Evolutionary conservation across 768 basidiomycete genomes (phyloP).

Genomic region (Tubosaeta sp.): DNA sequence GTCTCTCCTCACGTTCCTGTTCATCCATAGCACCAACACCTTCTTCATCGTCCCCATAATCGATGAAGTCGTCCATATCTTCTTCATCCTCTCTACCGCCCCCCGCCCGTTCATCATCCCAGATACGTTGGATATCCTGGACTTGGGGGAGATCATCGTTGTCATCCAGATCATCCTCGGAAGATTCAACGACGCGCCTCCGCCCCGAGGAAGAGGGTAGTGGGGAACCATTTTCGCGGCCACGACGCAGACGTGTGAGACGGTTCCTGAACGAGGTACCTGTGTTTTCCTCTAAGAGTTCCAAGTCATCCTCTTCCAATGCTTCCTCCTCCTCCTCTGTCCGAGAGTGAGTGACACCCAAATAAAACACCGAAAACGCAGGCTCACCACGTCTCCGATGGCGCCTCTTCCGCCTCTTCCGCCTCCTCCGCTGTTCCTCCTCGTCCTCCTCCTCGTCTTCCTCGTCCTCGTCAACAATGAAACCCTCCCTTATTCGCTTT

Average conservation of each 20-base stretch:
- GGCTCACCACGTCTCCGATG: slow-evolving; percentile 51
- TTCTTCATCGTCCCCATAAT: slow-evolving; percentile 76
- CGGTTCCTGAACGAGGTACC: slow-evolving; percentile 74
- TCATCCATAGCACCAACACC: slow-evolving; percentile 77
- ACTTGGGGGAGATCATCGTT: slow-evolving; percentile 50
- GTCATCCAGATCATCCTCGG: slow-evolving; percentile 68
- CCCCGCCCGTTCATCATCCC: slow-evolving; percentile 70
- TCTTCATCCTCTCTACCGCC: slow-evolving; percentile 50
- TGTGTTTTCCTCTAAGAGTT: slow-evolving; percentile 79
- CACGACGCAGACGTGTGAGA: slow-evolving; percentile 71
- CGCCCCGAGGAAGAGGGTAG: slow-evolving; percentile 58
- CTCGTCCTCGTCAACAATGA: slow-evolving; percentile 93
- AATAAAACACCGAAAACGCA: slow-evolving; percentile 6
- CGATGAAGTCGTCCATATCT: slow-evolving; percentile 72
- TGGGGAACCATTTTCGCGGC: slow-evolving; percentile 67
- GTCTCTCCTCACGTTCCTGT: slow-evolving; percentile 69
- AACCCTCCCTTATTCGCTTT: slow-evolving; percentile 75
- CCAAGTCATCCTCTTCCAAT: slow-evolving; percentile 86
- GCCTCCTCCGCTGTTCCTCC: slow-evolving; percentile 50
- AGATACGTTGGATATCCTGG: slow-evolving; percentile 60
- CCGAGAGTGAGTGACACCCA: slow-evolving; percentile 7
- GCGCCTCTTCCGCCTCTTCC: slow-evolving; percentile 64
- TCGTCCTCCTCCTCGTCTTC: slow-evolving; percentile 75
- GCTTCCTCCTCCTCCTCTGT: slow-evolving; percentile 55
- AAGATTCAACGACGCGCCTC: slow-evolving; percentile 60